Evolutionary conservation across 495 filamentous ascomycete genomes (phyloP).

Genomic region (Oidiodendron maius): DNA sequence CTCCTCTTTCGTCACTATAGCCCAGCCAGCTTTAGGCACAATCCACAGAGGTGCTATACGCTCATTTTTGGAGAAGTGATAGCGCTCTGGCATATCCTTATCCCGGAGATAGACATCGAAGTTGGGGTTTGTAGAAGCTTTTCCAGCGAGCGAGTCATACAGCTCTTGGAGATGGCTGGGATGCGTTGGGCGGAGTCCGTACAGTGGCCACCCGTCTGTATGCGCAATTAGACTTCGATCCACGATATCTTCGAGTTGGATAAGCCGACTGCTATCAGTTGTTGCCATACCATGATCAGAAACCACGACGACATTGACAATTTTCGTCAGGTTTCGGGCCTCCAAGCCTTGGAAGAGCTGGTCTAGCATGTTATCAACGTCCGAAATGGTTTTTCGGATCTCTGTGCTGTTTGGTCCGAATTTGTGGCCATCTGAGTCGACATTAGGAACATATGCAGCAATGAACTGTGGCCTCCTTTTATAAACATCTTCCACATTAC

Average conservation of each 20-base stretch:
- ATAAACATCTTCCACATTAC: constrained; percentile 25
- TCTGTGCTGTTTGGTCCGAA: constrained; percentile 94
- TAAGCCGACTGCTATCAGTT: constrained; percentile 70
- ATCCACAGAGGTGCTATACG: constrained; percentile 93
- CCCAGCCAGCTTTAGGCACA: constrained; percentile 84
- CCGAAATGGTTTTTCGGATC: constrained; percentile 63
- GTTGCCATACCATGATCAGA: constrained; percentile 98
- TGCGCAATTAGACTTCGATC: constrained; percentile 69
- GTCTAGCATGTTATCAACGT: constrained; percentile 75
- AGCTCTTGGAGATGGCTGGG: constrained; percentile 51
- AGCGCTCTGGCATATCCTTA: constrained; percentile 77
- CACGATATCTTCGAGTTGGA: constrained; percentile 90
- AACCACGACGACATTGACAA: constrained; percentile 96
- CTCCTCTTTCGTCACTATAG: constrained; percentile 72
- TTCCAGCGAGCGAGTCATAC: constrained; percentile 41
- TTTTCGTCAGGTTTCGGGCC: constrained; percentile 72
- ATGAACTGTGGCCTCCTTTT: constrained; percentile 75
- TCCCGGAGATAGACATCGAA: constrained; percentile 82
- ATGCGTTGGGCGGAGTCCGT: constrained; percentile 74
- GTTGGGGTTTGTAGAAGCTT: constrained; percentile 51
- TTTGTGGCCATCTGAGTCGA: constrained; percentile 78
- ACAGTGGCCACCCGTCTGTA: constrained; percentile 91
- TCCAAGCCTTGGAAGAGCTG: constrained; percentile 70
- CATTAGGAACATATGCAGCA: constrained; percentile 87
- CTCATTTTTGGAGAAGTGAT: constrained; percentile 77